Base-by-base conservation (phyloP, 1,284 basidiomycete species). In the Leucoagaricus sp. region DNA sequence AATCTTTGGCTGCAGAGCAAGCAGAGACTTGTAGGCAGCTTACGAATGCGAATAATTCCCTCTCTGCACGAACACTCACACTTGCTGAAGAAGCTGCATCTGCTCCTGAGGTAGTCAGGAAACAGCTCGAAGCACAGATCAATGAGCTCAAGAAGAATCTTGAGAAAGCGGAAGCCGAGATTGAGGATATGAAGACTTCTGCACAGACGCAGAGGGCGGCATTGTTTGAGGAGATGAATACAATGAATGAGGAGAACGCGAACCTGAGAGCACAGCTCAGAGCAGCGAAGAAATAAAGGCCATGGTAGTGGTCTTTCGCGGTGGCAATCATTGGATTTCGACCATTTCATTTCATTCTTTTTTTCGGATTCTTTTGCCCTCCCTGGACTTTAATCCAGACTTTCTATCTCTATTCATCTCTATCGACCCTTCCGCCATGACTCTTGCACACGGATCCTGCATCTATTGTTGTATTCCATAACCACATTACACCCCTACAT, bases 191-290 rank as follows among this genome's bases (percentile, higher is more conserved):
- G 77, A 78, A 77, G 38, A 76, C 72, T 60, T 83, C 83, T 12
- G 88, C 89, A 67, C 84, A 89, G 69, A 79, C 74, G 10, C 90
- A 92, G 70, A 79, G 82, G 62, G 82, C 89, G 57, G 84, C 85
- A 19, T 66, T 93, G 49, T 74, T 93, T 54, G 90, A 93, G 65
- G 90, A 93, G 72, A 74, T 93, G 63, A 92, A 91, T 68, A 76
- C 80, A 50, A 79, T 87, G 72, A 90, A 93, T 70, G 87, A 81
- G 54, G 89, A 91, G 72, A 93, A 93, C 66, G 78, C 75, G 36
- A 83, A 71, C 41, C 66, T 93, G 60, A 80, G 87, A 48, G 81
- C 84, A 38, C 91, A 92, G 69, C 63, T 93, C 61, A 79, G 86
- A 56, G 82, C 75, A 40, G 68, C 76, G 59, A 87, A 83, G 73